These are phyloP conservation scores for Leavenworthia alabamica DNA, from an alignment of 345 rosid species.

Conservation along the genomic window DNA sequence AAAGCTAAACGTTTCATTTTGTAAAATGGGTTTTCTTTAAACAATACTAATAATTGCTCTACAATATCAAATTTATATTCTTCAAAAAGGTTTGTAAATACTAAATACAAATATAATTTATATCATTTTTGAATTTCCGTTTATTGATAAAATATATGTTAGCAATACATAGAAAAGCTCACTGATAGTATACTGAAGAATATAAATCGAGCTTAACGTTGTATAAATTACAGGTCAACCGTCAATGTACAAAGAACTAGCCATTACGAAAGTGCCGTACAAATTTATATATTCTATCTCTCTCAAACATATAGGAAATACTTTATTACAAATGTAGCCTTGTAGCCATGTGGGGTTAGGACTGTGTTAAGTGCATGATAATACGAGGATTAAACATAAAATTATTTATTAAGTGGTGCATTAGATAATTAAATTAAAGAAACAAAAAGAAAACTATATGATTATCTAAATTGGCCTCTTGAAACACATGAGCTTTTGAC, in stretches of 20 bases:
- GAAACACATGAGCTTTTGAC: constrained; percentile 26
- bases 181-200: neutral
- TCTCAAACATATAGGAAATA: constrained; percentile 2
- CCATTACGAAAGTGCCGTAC: constrained; percentile 5
- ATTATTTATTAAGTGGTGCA: constrained; percentile 26
- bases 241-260: constrained; percentile 4
- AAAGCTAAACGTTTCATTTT: neutral
- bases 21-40: neutral
- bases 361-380: constrained; percentile 16
- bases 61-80: neutral
- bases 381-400: constrained; percentile 28
- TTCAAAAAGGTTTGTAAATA: neutral
- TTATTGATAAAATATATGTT: neutral
- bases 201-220: constrained; percentile 2
- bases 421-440: constrained; percentile 10
- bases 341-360: constrained; percentile 31
- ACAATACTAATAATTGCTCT: neutral
- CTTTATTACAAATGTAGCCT: constrained; percentile 22
- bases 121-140: neutral
- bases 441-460: neutral
- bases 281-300: constrained; percentile 12
- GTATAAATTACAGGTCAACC: neutral
- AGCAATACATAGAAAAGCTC: neutral
- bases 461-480: constrained; percentile 21
- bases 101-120: neutral